phyloP scores from a whole-genome alignment of 768 basidiomycete species.

The Tricholoma sp. region DNA sequence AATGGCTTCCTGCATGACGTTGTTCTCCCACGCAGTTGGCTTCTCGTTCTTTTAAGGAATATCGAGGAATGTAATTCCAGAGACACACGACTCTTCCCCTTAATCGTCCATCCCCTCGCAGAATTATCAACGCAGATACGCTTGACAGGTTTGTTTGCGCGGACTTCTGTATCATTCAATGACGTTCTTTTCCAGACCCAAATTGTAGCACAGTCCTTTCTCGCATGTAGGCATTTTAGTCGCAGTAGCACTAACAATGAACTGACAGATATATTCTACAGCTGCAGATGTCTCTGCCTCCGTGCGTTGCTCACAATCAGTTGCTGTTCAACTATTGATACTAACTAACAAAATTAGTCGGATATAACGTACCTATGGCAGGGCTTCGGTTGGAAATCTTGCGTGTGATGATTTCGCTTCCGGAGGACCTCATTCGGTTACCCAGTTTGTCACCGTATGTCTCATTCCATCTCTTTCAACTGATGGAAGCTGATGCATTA shows the following conservation, averaged over 20 bases:
- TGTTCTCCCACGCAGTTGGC: constrained; percentile 52
- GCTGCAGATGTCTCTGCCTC: constrained; percentile 43
- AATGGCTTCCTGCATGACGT: constrained; percentile 32
- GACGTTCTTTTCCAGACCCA: constrained; percentile 21
- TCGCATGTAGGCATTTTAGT: constrained; percentile 36
- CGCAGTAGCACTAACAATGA: not conserved
- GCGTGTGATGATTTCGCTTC: not conserved
- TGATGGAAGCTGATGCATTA: not conserved
- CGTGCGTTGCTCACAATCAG: constrained; percentile 23
- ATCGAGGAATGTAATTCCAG: constrained; percentile 2
- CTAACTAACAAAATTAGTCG: not conserved
- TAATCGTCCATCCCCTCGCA: constrained; percentile 15
- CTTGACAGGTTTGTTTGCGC: not conserved
- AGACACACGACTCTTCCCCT: not conserved
- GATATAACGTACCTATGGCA: not conserved
- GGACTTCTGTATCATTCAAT: not conserved
- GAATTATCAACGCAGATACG: constrained; percentile 23
- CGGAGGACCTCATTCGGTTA: not conserved
- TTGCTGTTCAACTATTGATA: not conserved
- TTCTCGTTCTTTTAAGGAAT: constrained; percentile 21
- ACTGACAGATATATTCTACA: constrained; percentile 15
- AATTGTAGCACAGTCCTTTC: constrained; percentile 32
- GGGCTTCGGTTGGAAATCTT: not conserved
- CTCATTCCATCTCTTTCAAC: not conserved
- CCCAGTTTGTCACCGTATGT: not conserved